Percentiles rank a stretch among this genome's conserved stretches.
phyloP scores from a whole-genome alignment of 2,329 filamentous ascomycete genomes.

The Xylaria sp. region DNA sequence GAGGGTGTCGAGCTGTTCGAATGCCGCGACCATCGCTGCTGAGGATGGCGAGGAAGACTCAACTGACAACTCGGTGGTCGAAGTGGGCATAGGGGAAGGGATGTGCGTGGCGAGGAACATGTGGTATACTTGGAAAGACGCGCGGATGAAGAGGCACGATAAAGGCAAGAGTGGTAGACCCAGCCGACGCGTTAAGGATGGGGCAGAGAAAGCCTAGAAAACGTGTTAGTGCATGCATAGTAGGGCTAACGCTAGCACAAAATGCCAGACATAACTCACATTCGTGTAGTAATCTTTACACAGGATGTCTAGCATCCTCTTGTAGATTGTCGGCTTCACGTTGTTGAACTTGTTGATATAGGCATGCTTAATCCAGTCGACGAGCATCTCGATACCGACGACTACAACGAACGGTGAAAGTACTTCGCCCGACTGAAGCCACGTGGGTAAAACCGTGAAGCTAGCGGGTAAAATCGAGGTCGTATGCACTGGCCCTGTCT shows the following conservation, averaged over 20 bases:
- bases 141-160: slow-evolving; percentile 93
- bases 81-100: slow-evolving; percentile 74
- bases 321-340: slow-evolving; percentile 89
- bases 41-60: slow-evolving; percentile 73
- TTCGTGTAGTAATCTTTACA: slow-evolving; percentile 99
- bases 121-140: slow-evolving; percentile 94
- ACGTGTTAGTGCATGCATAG: not conserved
- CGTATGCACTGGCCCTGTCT: slow-evolving; percentile 69
- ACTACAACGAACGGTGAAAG: slow-evolving; percentile 94
- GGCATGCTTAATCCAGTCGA: slow-evolving; percentile 96
- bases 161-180: slow-evolving; percentile 92
- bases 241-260: not conserved
- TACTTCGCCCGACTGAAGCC: slow-evolving; percentile 81
- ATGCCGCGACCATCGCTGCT: slow-evolving; percentile 78
- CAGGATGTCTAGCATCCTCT: slow-evolving; percentile 88
- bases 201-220: slow-evolving; percentile 82
- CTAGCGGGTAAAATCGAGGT: slow-evolving; percentile 86
- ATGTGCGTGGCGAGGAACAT: slow-evolving; percentile 95
- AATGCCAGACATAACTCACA: slow-evolving; percentile 57
- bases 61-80: slow-evolving; percentile 72
- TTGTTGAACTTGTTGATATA: slow-evolving; percentile 99
- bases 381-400: slow-evolving; percentile 93
- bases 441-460: slow-evolving; percentile 88
- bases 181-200: slow-evolving; percentile 87
- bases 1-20: slow-evolving; percentile 81